These are phyloP conservation scores for Entomortierella beljakovae DNA, from an alignment of 192 early-diverging fungal species.

Conservation along the genomic window DNA sequence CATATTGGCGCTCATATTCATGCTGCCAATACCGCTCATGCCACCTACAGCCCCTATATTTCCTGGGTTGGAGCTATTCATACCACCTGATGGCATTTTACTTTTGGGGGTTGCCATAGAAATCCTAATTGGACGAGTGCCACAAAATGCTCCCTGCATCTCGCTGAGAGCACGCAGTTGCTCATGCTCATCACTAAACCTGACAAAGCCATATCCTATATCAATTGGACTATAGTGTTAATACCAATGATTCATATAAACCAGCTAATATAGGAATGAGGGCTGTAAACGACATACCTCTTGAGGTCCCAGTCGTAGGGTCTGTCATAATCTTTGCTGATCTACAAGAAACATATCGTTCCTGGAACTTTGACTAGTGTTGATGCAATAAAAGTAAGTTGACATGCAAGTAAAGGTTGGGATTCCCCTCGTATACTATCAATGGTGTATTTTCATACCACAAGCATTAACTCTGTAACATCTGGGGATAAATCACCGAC, in stretches of 20 bases:
- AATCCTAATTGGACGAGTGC: constrained; percentile 91
- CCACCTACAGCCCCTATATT: constrained; percentile 14
- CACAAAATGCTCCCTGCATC: constrained; percentile 88
- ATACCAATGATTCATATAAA: not conserved
- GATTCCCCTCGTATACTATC: too few species aligned
- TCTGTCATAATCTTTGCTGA: constrained; percentile 96
- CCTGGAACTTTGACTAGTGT: constrained; percentile 80
- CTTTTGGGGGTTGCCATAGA: constrained; percentile 93
- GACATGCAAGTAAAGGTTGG: not conserved
- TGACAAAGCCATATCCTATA: constrained; percentile 92
- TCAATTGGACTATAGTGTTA: not conserved
- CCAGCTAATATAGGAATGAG: not conserved
- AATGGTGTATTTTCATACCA: constrained; percentile 62
- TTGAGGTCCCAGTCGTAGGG: constrained; percentile 81
- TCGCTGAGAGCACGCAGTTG: constrained; percentile 89
- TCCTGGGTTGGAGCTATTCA: constrained; percentile 60
- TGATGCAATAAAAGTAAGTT: not conserved
- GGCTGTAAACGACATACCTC: constrained; percentile 53
- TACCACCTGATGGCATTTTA: constrained; percentile 80
- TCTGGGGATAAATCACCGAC: constrained; percentile 95
- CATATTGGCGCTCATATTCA: constrained; percentile 40
- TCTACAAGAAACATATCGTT: constrained; percentile 85
- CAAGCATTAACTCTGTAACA: constrained; percentile 85
- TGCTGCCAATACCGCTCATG: constrained; percentile 15
- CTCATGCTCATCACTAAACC: constrained; percentile 89